Conservation (phyloP, 805 yeast species). For the Maudiozyma bulderi region DNA sequence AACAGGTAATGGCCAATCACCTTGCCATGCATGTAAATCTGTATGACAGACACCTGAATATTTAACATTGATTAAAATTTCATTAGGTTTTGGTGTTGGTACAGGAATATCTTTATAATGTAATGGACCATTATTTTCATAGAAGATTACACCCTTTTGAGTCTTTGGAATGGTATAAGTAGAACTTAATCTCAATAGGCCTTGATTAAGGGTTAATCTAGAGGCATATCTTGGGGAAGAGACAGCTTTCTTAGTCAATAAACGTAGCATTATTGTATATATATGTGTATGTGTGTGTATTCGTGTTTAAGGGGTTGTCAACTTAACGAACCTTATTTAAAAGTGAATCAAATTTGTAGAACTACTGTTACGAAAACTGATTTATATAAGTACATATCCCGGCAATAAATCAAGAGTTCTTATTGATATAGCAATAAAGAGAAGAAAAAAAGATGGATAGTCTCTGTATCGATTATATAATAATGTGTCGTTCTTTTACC, state of each 20-base stretch:
- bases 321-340: background rate
- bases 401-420: no score
- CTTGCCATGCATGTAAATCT: slow-evolving; percentile 59
- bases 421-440: no score
- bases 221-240: background rate
- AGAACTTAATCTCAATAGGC: slow-evolving; percentile 18
- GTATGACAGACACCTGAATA: slow-evolving; percentile 63
- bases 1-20: slow-evolving; percentile 53
- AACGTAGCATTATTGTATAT: slow-evolving; percentile 9
- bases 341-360: no score
- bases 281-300: background rate
- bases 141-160: slow-evolving; percentile 46
- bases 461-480: no score
- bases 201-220: background rate
- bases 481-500: no score
- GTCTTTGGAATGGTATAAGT: slow-evolving; percentile 33
- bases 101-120: slow-evolving; percentile 45
- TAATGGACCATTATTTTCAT: slow-evolving; percentile 40
- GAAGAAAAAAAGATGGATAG: no score
- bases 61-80: slow-evolving; percentile 46
- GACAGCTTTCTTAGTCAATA: slow-evolving; percentile 1
- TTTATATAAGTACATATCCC: no score
- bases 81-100: slow-evolving; percentile 49
- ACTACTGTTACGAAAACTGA: no score
- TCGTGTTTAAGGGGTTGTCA: background rate